Conservation (phyloP, 2,329 filamentous ascomycete genomes). For the Botryotinia narcissicola region DNA sequence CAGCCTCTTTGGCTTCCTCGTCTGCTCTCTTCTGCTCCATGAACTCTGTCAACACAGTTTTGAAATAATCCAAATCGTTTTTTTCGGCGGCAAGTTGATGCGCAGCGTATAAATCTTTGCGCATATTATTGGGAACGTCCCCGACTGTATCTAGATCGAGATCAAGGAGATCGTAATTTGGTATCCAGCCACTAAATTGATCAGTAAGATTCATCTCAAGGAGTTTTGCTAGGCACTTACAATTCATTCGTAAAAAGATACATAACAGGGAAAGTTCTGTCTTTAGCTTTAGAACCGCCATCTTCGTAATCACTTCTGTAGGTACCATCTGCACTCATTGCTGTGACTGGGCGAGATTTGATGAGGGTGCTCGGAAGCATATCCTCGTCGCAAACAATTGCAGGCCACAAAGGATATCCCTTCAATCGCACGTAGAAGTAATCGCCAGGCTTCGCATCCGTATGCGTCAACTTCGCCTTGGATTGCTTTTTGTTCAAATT, state of each 20-base stretch:
- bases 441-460: slow-evolving; percentile 85
- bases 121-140: slow-evolving; percentile 68
- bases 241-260: slow-evolving; percentile 95
- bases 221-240: slow-evolving; percentile 57
- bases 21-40: slow-evolving; percentile 63
- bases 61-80: slow-evolving; percentile 78
- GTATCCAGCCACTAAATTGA: slow-evolving; percentile 75
- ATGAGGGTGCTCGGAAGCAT: slow-evolving; percentile 84
- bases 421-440: slow-evolving; percentile 92
- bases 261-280: slow-evolving; percentile 92
- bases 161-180: slow-evolving; percentile 77
- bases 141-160: slow-evolving; percentile 72
- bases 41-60: slow-evolving; percentile 70
- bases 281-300: slow-evolving; percentile 78
- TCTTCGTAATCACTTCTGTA: slow-evolving; percentile 86
- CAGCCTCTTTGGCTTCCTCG: slow-evolving; percentile 45
- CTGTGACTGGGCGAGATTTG: slow-evolving; percentile 77
- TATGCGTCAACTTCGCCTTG: slow-evolving; percentile 65
- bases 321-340: slow-evolving; percentile 75
- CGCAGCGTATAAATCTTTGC: slow-evolving; percentile 74
- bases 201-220: slow-evolving; percentile 22
- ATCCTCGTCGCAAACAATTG: slow-evolving; percentile 88
- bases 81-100: slow-evolving; percentile 77
- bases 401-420: slow-evolving; percentile 92
- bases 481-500: slow-evolving; percentile 85